A percentile compares a stretch with the other conserved stretches of the same genome.
These are phyloP conservation scores for Tetracladium marchalianum DNA, from an alignment of 495 filamentous ascomycete species.

Conservation along the genomic window DNA sequence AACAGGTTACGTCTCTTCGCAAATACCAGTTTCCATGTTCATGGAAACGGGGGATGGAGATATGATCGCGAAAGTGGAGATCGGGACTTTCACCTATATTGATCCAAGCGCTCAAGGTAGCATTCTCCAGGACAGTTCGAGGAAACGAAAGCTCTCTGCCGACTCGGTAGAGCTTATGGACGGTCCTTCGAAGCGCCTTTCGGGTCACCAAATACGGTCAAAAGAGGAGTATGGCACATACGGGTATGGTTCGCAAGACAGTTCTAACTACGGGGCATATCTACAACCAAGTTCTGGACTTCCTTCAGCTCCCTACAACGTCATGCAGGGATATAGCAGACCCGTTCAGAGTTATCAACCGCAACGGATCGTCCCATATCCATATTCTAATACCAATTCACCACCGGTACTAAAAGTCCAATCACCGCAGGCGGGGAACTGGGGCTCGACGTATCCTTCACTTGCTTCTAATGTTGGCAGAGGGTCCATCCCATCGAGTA, in stretches of 20 bases:
- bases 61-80: constrained; percentile 50
- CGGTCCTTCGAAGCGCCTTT: constrained; percentile 23
- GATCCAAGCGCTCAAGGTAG: constrained; percentile 24
- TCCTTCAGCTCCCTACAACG: constrained; percentile 15
- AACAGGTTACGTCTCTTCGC: constrained; percentile 55
- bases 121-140: constrained; percentile 27
- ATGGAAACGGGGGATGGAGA: constrained; percentile 59
- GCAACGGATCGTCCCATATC: constrained; percentile 26
- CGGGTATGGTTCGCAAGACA: constrained; percentile 20
- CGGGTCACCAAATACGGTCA: constrained; percentile 24
- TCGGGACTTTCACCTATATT: constrained; percentile 71
- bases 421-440: constrained; percentile 34
- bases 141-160: constrained; percentile 33
- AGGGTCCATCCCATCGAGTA: constrained; percentile 28
- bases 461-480: constrained; percentile 30
- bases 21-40: constrained; percentile 62
- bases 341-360: constrained; percentile 25
- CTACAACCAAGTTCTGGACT: constrained; percentile 19
- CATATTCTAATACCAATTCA: constrained; percentile 33
- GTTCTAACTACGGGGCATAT: constrained; percentile 21
- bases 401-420: constrained; percentile 29
- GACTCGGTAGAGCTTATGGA: constrained; percentile 22
- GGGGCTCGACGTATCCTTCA: constrained; percentile 30
- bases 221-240: constrained; percentile 29
- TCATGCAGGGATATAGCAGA: constrained; percentile 28